A percentile compares a stretch with the other conserved stretches of the same genome.
Evolutionary conservation across 148 eudicot genomes (phyloP).

Genomic region (Silene conica): DNA sequence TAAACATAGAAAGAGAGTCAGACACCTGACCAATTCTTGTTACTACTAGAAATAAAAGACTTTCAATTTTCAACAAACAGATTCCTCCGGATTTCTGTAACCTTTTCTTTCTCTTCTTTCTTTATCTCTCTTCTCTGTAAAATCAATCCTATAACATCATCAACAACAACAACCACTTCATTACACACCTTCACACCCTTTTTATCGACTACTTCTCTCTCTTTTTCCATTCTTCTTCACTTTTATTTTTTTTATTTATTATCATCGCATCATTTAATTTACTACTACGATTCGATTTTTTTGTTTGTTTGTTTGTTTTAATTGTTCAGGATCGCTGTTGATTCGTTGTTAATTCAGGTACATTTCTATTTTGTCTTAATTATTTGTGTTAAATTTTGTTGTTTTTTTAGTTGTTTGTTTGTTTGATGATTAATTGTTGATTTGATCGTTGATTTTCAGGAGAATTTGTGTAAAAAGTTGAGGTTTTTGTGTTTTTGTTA

Average conservation of each 20-base stretch:
- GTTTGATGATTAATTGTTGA: neutral
- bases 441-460: conserved; percentile 13
- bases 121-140: conserved; percentile 4
- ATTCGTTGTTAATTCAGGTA: conserved; percentile 17
- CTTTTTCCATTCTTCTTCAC: neutral
- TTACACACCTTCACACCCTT: neutral
- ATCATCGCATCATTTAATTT: too few species aligned
- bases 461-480: neutral
- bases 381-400: neutral
- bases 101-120: neutral
- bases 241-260: too few species aligned
- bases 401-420: conserved; percentile 2
- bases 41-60: too few species aligned
- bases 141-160: neutral
- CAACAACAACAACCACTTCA: neutral
- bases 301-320: neutral
- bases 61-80: neutral
- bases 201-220: neutral
- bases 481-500: neutral
- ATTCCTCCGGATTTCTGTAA: neutral
- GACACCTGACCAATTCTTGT: too few species aligned
- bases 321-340: neutral
- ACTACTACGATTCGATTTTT: neutral
- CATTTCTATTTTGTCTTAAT: neutral
- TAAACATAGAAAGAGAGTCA: too few species aligned